Conservation (phyloP, 2,329 filamentous ascomycete genomes). For the Colletotrichum sidae region DNA sequence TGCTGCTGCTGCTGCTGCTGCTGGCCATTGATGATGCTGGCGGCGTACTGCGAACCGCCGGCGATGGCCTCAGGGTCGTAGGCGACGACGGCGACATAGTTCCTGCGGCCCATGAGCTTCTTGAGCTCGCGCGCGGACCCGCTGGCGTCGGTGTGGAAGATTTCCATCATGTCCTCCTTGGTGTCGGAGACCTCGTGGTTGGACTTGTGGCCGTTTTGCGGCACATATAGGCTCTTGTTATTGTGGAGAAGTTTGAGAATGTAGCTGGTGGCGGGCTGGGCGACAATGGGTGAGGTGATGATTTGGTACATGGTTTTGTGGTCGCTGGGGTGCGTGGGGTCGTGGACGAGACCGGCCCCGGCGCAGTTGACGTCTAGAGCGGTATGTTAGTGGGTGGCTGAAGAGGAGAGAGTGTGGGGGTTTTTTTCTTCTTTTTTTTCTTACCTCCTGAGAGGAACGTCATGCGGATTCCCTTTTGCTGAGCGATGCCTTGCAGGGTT, state of each 20-base stretch:
- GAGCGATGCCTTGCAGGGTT: conserved; percentile 92
- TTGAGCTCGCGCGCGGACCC: conserved; percentile 86
- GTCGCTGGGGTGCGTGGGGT: conserved; percentile 89
- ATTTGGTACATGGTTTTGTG: conserved; percentile 99
- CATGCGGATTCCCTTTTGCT: conserved; percentile 96
- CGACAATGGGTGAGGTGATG: conserved; percentile 92
- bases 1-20: conserved; percentile 31
- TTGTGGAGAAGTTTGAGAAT: conserved; percentile 95
- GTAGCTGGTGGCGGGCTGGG: conserved; percentile 85
- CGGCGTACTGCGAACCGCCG: conserved; percentile 43
- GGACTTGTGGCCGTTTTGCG: conserved; percentile 83
- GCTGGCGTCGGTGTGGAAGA: conserved; percentile 93
- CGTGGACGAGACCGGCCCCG: conserved; percentile 93
- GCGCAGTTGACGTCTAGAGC: conserved; percentile 82
- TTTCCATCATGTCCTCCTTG: conserved; percentile 99
- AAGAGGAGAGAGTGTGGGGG: not conserved
- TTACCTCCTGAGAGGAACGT: conserved; percentile 91
- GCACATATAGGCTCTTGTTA: conserved; percentile 92
- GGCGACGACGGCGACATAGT: conserved; percentile 93
- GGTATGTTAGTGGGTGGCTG: conserved; percentile 39
- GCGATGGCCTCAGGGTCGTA: conserved; percentile 86
- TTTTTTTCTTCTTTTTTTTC: conserved; percentile 39
- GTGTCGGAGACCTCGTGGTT: conserved; percentile 85
- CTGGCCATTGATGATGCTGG: conserved; percentile 46
- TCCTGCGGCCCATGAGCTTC: conserved; percentile 91